Evolutionary conservation across 345 rosid genomes (phyloP).

Genomic region (Noccaea caerulescens): DNA sequence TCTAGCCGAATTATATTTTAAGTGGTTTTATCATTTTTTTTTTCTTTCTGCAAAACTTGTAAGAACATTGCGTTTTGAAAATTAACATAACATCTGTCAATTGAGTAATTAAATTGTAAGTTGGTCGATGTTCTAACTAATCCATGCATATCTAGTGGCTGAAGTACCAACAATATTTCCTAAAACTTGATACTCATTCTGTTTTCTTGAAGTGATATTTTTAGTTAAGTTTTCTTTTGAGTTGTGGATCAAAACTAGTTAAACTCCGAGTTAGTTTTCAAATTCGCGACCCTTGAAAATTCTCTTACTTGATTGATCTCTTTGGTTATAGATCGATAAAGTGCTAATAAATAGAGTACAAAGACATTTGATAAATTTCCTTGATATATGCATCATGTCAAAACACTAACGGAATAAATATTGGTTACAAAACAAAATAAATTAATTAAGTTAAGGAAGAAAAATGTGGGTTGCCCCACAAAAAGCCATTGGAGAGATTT

Average conservation of each 20-base stretch:
- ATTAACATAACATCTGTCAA: neutral
- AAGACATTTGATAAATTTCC: neutral
- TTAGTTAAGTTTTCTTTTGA: neutral
- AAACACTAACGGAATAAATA: conserved; percentile 13
- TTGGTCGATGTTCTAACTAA: neutral
- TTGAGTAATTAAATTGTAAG: neutral
- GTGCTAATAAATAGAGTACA: neutral
- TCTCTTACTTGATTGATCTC: neutral
- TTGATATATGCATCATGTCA: neutral
- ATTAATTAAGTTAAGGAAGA: conserved; percentile 29
- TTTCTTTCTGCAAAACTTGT: neutral
- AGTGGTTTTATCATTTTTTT: neutral
- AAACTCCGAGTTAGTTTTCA: neutral
- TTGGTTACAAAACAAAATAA: conserved; percentile 12
- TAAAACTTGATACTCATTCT: neutral
- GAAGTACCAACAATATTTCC: too few species aligned
- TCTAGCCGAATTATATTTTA: neutral
- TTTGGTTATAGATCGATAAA: neutral
- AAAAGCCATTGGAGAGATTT: conserved; percentile 22
- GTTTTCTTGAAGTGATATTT: neutral
- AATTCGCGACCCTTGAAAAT: neutral
- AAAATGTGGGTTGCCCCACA: conserved; percentile 21
- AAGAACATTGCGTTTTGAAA: neutral
- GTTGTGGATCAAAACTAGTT: neutral
- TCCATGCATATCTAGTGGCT: too few species aligned